Evolutionary conservation across 2,329 filamentous ascomycete genomes (phyloP).

Genomic region (Cladosporium cucumerinum): DNA sequence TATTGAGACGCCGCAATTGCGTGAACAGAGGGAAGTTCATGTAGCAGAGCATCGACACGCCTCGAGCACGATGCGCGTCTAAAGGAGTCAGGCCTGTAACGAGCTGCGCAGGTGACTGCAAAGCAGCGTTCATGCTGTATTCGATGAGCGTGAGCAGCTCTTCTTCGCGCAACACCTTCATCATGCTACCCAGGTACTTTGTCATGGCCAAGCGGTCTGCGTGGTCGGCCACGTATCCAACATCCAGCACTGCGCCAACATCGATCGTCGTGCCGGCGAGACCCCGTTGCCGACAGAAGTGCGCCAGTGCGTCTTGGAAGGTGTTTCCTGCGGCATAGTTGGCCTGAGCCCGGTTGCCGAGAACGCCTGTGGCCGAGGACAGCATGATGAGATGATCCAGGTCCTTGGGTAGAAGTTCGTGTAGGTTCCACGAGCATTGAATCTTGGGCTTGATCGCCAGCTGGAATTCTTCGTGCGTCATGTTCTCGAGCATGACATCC

Average conservation of each 20-base stretch:
- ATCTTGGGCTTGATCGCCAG: conserved; percentile 27
- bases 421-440: conserved; percentile 29
- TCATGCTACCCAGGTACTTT: not conserved
- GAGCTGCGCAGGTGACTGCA: not conserved
- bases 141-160: conserved; percentile 1
- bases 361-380: conserved; percentile 24
- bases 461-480: conserved; percentile 26
- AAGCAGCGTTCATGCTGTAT: not conserved
- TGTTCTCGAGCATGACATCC: conserved; percentile 24
- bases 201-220: not conserved
- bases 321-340: conserved; percentile 26
- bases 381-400: conserved; percentile 35
- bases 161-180: not conserved
- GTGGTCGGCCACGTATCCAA: not conserved
- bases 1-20: not conserved
- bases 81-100: not conserved
- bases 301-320: conserved; percentile 28
- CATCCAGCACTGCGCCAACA: conserved; percentile 23
- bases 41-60: not conserved
- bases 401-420: conserved; percentile 20
- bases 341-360: conserved; percentile 26
- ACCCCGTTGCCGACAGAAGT: conserved; percentile 27
- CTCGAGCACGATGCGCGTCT: not conserved
- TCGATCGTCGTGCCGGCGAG: conserved; percentile 29
- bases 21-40: not conserved